Conservation (phyloP, 2,329 filamentous ascomycete genomes). For the Aspergillus brasiliensis region DNA sequence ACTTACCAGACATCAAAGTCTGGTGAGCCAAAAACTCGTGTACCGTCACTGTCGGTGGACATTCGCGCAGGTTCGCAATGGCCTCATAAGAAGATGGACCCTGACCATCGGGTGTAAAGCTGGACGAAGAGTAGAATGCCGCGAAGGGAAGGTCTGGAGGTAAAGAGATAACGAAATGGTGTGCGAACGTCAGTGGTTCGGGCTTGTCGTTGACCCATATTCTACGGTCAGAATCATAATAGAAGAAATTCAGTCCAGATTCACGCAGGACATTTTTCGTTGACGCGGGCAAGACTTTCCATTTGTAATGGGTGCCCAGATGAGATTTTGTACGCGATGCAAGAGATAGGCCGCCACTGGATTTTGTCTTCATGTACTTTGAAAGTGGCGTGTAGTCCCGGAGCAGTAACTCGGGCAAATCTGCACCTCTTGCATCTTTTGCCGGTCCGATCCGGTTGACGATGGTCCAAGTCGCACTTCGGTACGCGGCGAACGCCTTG, state of each 20-base stretch:
- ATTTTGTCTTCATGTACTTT: slow-evolving; percentile 20
- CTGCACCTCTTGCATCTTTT: slow-evolving; percentile 1
- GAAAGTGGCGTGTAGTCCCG: slow-evolving; percentile 36
- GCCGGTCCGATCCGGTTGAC: slow-evolving; percentile 40
- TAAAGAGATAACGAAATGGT: slow-evolving; percentile 47
- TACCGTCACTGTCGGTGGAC: slow-evolving; percentile 48
- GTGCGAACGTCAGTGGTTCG: slow-evolving; percentile 45
- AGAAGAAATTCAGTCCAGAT: slow-evolving; percentile 50
- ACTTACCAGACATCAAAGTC: slow-evolving; percentile 46
- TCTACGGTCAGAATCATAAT: slow-evolving; percentile 47
- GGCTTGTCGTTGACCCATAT: slow-evolving; percentile 43
- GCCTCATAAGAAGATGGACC: slow-evolving; percentile 55
- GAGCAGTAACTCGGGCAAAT: slow-evolving; percentile 30
- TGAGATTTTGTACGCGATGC: slow-evolving; percentile 53
- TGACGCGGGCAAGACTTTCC: slow-evolving; percentile 43
- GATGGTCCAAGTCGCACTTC: slow-evolving; percentile 56
- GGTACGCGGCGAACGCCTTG: slow-evolving; percentile 49
- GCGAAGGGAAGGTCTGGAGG: slow-evolving; percentile 43
- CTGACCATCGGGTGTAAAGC: slow-evolving; percentile 33
- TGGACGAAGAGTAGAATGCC: slow-evolving; percentile 24
- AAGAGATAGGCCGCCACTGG: slow-evolving; percentile 35
- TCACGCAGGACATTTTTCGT: slow-evolving; percentile 49
- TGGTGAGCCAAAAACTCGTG: slow-evolving; percentile 55
- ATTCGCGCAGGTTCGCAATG: slow-evolving; percentile 50
- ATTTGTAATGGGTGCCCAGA: slow-evolving; percentile 52